Evolutionary conservation across 768 basidiomycete species (phyloP).

Genomic region (Tephrocybe sp.): DNA sequence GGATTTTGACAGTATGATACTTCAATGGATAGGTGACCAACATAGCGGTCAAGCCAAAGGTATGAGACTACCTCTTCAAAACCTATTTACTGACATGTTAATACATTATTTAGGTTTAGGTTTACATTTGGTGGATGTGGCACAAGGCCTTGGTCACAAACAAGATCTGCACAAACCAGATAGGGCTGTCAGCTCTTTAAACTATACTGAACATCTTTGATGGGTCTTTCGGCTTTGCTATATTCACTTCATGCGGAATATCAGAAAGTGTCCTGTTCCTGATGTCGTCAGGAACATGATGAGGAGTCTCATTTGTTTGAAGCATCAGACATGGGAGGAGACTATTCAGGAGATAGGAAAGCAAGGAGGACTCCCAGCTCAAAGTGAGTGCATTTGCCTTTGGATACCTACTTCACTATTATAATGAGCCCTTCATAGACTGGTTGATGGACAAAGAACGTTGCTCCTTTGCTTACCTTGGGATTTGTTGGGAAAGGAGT

Average conservation of each 20-base stretch:
- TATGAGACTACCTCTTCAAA: background rate
- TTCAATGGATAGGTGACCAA: conserved; percentile 20
- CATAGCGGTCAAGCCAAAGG: conserved; percentile 24
- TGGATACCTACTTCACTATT: too few species aligned
- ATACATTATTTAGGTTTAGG: background rate
- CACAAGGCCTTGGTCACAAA: conserved; percentile 22
- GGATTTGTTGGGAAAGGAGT: conserved; percentile 28
- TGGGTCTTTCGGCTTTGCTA: background rate
- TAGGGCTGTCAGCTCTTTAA: background rate
- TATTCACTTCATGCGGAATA: too few species aligned
- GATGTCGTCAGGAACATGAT: background rate
- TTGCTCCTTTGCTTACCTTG: conserved; percentile 24
- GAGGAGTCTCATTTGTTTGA: background rate
- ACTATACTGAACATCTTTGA: background rate
- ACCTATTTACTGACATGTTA: background rate
- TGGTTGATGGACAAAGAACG: conserved; percentile 24
- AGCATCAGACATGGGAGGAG: background rate
- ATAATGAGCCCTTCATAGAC: conserved; percentile 11
- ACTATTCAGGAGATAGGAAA: background rate
- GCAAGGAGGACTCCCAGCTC: background rate
- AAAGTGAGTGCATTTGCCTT: background rate
- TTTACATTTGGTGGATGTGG: conserved; percentile 4
- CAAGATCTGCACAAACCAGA: conserved; percentile 10
- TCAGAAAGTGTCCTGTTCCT: background rate
- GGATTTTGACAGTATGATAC: conserved; percentile 16